These are phyloP conservation scores for Lenwebbia sp. DNA, from an alignment of 345 rosid species.

Conservation along the genomic window DNA sequence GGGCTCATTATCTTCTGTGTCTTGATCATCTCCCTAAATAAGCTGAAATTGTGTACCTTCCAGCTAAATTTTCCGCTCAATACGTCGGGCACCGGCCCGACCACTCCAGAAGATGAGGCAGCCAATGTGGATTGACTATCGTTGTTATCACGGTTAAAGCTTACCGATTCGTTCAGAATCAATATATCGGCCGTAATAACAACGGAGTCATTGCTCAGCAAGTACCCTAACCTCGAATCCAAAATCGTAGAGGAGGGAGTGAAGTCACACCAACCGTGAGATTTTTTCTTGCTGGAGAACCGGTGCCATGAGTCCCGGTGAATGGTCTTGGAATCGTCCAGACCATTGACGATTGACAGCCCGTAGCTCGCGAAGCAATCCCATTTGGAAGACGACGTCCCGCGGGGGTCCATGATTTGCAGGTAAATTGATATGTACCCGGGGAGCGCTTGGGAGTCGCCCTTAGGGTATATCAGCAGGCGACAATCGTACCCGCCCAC, in stretches of 20 bases:
- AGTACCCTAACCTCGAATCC: conserved; percentile 76
- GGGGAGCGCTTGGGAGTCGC: conserved; percentile 92
- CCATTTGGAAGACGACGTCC: conserved; percentile 54
- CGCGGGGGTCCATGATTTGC: conserved; percentile 98
- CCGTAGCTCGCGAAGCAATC: conserved; percentile 99
- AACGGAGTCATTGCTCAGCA: conserved; percentile 59
- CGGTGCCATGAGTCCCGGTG: conserved; percentile 99
- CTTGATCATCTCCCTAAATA: conserved; percentile 94
- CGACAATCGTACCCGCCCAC: conserved; percentile 99
- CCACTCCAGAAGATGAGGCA: conserved; percentile 38
- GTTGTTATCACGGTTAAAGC: conserved; percentile 68
- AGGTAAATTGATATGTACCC: conserved; percentile 86
- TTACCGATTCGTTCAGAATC: conserved; percentile 77
- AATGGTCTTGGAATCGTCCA: conserved; percentile 79
- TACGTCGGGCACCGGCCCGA: conserved; percentile 67
- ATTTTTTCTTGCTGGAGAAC: conserved; percentile 88
- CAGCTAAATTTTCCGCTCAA: conserved; percentile 92
- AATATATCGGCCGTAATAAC: conserved; percentile 84
- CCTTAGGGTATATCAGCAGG: conserved; percentile 83
- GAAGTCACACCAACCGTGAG: conserved; percentile 99
- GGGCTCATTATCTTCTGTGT: conserved; percentile 99
- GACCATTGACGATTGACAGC: conserved; percentile 60
- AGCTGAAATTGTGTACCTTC: conserved; percentile 94
- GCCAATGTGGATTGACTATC: conserved; percentile 42
- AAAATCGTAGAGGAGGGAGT: conserved; percentile 71